A percentile compares a stretch with the other conserved stretches of the same genome.
phyloP scores from a whole-genome alignment of 352 stramenopile species.

The Phytophthora palmivora region DNA sequence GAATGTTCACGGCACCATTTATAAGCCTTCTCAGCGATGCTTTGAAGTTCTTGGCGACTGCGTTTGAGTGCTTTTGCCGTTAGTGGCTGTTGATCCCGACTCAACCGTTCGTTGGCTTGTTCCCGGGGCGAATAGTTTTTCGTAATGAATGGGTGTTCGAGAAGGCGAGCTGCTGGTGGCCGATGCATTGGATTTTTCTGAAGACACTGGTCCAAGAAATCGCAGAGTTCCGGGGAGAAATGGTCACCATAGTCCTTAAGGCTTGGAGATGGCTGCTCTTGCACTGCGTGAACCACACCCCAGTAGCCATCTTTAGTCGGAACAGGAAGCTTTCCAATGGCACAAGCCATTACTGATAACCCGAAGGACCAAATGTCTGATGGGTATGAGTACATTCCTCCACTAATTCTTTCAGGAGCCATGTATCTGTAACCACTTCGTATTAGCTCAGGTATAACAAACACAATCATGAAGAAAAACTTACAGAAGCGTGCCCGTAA shows the following conservation, averaged over 20 bases:
- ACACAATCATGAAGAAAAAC: slow-evolving; percentile 8
- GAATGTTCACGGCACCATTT: slow-evolving; percentile 64
- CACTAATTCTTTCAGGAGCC: slow-evolving; percentile 93
- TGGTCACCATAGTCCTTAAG: slow-evolving; percentile 68
- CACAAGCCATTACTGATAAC: slow-evolving; percentile 84
- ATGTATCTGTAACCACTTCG: slow-evolving; percentile 75
- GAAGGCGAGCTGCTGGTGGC: slow-evolving; percentile 53
- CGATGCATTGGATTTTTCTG: slow-evolving; percentile 80
- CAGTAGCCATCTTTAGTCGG: slow-evolving; percentile 89
- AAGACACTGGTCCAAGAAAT: slow-evolving; percentile 83
- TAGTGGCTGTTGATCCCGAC: slow-evolving; percentile 28
- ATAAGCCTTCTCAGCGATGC: slow-evolving; percentile 57
- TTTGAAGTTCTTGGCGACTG: slow-evolving; percentile 51
- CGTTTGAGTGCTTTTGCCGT: slow-evolving; percentile 25
- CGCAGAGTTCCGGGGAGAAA: slow-evolving; percentile 74
- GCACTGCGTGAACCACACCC: slow-evolving; percentile 87
- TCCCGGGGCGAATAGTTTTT: slow-evolving; percentile 56
- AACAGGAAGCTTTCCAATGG: slow-evolving; percentile 87
- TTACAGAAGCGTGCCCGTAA: slow-evolving; percentile 92
- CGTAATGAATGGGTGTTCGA: slow-evolving; percentile 78
- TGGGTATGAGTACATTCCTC: slow-evolving; percentile 89
- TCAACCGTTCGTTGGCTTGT: slow-evolving; percentile 29
- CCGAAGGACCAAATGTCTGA: slow-evolving; percentile 90
- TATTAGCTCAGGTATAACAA: slow-evolving; percentile 3
- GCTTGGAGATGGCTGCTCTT: slow-evolving; percentile 77